These are phyloP conservation scores for Gyrodon lividus DNA, from an alignment of 768 basidiomycete species.

Conservation along the genomic window DNA sequence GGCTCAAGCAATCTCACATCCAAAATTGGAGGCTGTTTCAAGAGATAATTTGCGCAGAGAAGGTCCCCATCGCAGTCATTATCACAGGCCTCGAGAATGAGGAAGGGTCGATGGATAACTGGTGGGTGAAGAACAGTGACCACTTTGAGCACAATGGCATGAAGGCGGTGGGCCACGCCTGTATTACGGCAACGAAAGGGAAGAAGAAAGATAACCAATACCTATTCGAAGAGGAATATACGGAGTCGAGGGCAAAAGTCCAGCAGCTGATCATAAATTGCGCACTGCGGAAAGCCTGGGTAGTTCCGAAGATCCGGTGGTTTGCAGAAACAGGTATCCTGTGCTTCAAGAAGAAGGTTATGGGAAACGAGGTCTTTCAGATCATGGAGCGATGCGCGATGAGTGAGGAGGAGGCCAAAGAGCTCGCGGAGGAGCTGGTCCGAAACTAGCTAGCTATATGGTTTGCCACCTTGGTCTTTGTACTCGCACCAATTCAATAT, in stretches of 20 bases:
- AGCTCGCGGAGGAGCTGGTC: slow-evolving; percentile 8
- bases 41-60: slow-evolving; percentile 31
- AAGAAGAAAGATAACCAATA: slow-evolving; percentile 12
- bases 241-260: slow-evolving; percentile 13
- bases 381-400: not conserved
- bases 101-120: too few species aligned
- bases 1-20: slow-evolving; percentile 7
- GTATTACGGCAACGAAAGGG: slow-evolving; percentile 15
- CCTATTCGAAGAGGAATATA: slow-evolving; percentile 23
- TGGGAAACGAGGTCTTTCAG: not conserved
- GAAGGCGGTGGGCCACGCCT: too few species aligned
- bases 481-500: too few species aligned
- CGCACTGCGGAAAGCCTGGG: not conserved
- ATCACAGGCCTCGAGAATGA: slow-evolving; percentile 37
- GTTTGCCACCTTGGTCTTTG: too few species aligned
- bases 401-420: not conserved
- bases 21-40: slow-evolving; percentile 22
- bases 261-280: not conserved
- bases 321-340: not conserved
- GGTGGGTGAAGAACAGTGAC: too few species aligned
- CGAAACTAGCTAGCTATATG: too few species aligned
- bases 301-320: slow-evolving; percentile 2
- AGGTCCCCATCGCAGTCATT: slow-evolving; percentile 32
- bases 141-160: too few species aligned
- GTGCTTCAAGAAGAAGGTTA: not conserved